Conservation (phyloP, 345 rosid genomes). For the Pistacia atlantica region DNA sequence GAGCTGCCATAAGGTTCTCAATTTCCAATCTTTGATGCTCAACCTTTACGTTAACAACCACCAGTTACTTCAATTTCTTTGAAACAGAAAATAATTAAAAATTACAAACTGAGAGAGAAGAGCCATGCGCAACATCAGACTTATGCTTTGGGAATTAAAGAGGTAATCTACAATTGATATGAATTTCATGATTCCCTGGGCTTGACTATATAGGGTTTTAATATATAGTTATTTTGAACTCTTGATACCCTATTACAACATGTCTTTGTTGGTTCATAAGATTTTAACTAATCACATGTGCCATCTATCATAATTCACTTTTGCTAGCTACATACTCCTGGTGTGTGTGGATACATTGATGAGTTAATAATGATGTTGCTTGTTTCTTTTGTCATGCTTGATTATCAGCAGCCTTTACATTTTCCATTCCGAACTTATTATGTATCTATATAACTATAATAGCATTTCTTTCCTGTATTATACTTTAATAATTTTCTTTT, state of each 20-base stretch:
- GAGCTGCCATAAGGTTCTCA: conserved; percentile 11
- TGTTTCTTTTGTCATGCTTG: background rate
- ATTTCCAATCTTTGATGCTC: conserved; percentile 6
- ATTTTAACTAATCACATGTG: background rate
- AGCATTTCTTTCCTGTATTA: background rate
- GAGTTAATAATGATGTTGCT: background rate
- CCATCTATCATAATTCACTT: too few species aligned
- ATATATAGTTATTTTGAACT: background rate
- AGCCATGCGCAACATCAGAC: conserved; percentile 91
- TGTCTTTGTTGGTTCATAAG: background rate
- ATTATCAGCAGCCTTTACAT: background rate
- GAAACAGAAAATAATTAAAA: conserved; percentile 63
- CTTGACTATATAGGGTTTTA: conserved; percentile 10
- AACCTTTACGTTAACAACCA: conserved; percentile 19
- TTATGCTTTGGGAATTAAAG: conserved; percentile 96
- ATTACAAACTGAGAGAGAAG: conserved; percentile 75
- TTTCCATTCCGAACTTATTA: too few species aligned
- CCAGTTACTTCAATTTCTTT: conserved; percentile 16
- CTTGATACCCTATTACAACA: background rate
- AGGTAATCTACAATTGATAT: conserved; percentile 42
- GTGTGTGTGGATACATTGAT: background rate
- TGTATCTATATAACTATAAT: too few species aligned
- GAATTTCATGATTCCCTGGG: conserved; percentile 8
- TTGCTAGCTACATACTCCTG: background rate
- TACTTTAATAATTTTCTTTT: background rate